Conservation (phyloP, 192 early-diverging fungal species). For the Umbelopsis isabellina region DNA sequence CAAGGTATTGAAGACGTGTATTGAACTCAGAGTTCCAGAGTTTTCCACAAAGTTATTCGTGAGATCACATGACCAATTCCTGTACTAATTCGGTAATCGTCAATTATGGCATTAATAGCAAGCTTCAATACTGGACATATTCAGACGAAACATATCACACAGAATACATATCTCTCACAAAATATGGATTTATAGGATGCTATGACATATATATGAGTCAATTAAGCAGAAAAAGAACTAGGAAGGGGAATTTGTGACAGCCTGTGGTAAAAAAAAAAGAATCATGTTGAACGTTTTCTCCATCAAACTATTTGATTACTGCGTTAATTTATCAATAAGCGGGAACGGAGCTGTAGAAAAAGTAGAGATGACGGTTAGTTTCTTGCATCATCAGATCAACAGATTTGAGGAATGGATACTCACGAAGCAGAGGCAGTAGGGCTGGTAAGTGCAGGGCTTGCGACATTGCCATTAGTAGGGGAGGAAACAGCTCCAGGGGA, state of each 20-base stretch:
- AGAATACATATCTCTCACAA: not conserved
- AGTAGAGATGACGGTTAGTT: not conserved
- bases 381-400: not conserved
- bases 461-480: slow-evolving; percentile 12
- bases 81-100: not conserved
- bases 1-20: slow-evolving; percentile 19
- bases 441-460: slow-evolving; percentile 19
- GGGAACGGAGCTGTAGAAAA: slow-evolving; percentile 12
- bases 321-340: slow-evolving; percentile 14
- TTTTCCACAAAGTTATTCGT: slow-evolving; percentile 11
- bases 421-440: slow-evolving; percentile 28
- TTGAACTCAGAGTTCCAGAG: slow-evolving; percentile 24
- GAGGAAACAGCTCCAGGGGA: slow-evolving; percentile 23
- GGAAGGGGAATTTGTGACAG: slow-evolving; percentile 1
- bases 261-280: not conserved
- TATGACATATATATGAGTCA: slow-evolving; percentile 4
- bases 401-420: not conserved
- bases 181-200: slow-evolving; percentile 18
- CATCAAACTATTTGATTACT: not conserved
- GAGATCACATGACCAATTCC: not conserved
- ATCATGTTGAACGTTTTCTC: slow-evolving; percentile 6
- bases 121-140: too few species aligned
- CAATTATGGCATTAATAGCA: too few species aligned
- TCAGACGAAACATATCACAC: too few species aligned
- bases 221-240: slow-evolving; percentile 22